Conservation (phyloP, 768 basidiomycete genomes). For the Lanmaoa pseudosensibilis region DNA sequence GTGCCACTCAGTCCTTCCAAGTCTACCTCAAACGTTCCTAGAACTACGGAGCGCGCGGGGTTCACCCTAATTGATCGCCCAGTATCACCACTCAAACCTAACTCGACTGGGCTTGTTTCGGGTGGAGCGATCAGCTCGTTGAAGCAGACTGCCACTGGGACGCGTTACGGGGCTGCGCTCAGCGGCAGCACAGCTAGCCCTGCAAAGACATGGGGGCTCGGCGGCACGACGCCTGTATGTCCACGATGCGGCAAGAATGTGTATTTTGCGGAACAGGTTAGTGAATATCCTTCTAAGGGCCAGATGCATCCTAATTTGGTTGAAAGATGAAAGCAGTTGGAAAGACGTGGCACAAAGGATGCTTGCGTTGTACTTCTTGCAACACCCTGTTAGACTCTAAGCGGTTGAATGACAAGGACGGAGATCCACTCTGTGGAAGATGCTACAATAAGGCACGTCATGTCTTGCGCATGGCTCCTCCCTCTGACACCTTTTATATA, state of each 20-base stretch:
- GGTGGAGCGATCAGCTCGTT: slow-evolving; percentile 30
- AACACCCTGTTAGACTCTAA: slow-evolving; percentile 67
- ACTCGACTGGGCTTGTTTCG: slow-evolving; percentile 21
- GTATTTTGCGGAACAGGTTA: slow-evolving; percentile 83
- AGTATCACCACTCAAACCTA: slow-evolving; percentile 23
- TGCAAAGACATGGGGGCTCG: slow-evolving; percentile 50
- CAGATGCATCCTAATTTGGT: slow-evolving; percentile 4
- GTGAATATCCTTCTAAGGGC: neutral
- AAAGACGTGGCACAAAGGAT: slow-evolving; percentile 77
- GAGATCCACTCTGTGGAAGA: slow-evolving; percentile 63
- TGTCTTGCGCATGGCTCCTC: neutral
- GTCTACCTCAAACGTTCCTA: slow-evolving; percentile 9
- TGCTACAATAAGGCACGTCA: slow-evolving; percentile 66
- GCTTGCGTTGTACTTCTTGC: slow-evolving; percentile 76
- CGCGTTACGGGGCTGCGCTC: slow-evolving; percentile 63
- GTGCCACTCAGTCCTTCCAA: slow-evolving; percentile 46
- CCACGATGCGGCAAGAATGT: slow-evolving; percentile 73
- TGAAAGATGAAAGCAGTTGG: slow-evolving; percentile 74
- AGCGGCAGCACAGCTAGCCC: slow-evolving; percentile 41
- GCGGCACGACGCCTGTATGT: slow-evolving; percentile 58
- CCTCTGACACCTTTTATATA: slow-evolving; percentile 29
- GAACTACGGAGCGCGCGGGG: neutral
- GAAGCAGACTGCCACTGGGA: slow-evolving; percentile 54
- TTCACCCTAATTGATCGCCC: slow-evolving; percentile 20
- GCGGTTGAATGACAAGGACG: slow-evolving; percentile 74